Evolutionary conservation across 2,329 filamentous ascomycete species (phyloP), one percentile per base, ranked within the genome.

Genomic region (Nigrograna mackinnonii): DNA sequence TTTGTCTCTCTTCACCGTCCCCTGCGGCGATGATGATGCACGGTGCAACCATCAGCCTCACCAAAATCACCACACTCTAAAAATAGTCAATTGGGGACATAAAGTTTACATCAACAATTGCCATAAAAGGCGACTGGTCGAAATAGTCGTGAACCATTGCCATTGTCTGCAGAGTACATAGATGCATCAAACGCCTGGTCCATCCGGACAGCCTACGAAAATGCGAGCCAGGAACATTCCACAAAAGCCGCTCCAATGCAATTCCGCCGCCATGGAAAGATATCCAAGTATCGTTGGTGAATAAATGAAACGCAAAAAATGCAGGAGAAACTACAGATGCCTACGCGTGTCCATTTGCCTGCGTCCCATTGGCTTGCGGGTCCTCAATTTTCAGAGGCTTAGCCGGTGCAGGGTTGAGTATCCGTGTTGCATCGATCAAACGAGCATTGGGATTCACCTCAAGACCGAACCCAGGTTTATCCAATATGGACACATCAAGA

Each of bases 401-500:
- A 22, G 56, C 51, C 47, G 70, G 86, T 58, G 64, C 83, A 16
- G 89, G 86, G 38, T 80, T 87, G 42, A 96, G 73, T 13, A 96
- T 79, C 42, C 83, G 80, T 35, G 82, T 76, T 5, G 89, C 87
- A 30, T 91, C 82, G 41, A 96, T 87, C 47, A 96, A 73, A 62
- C 87, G 88, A 19, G 86, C 89, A 14, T 81, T 81, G 1, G 89
- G 89, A 69, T 94, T 96, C 43, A 96, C 71, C 45, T 91, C 91
- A 37, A 96, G 77, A 4, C 91, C 91, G 61, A 96, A 96, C 0
- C 91, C 91, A 4, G 91, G 91, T 76, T 87, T 91, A 67, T 96
- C 89, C 43, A 96, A 77, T 42, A 89, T 83, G 14, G 83, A 82
- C 4, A 90, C 80, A 48, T 90, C 88, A 37, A 96, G 77, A 69